Evolutionary conservation across 163 green algal genomes (phyloP).

Genomic region (Chlamydomonas reinhardtii): DNA sequence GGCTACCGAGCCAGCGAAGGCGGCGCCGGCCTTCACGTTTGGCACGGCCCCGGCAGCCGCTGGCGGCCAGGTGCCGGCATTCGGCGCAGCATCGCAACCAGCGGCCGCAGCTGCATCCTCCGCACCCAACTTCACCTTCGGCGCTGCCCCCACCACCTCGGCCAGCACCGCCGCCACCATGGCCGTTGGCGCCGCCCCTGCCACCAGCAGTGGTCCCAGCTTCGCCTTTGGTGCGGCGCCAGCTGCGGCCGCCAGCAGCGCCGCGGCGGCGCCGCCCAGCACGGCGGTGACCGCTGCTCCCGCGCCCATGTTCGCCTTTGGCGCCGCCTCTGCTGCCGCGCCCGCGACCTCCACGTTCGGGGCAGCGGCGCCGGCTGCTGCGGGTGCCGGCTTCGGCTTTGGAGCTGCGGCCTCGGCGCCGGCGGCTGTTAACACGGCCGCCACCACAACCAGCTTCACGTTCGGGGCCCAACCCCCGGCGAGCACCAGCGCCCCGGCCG

Average conservation of each 20-base stretch:
- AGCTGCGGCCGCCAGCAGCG: background rate
- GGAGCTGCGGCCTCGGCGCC: background rate
- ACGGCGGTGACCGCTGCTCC: background rate
- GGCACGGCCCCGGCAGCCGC: background rate
- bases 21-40: background rate
- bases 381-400: background rate
- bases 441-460: background rate
- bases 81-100: background rate
- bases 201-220: background rate
- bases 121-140: background rate
- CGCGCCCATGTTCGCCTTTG: background rate
- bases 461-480: background rate
- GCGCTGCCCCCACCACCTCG: background rate
- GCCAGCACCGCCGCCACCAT: background rate
- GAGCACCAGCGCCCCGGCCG: no score
- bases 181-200: background rate
- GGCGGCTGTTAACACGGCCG: background rate
- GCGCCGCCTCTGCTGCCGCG: background rate
- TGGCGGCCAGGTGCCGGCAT: background rate
- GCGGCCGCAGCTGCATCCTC: background rate
- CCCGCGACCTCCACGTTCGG: constrained; percentile 12
- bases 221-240: constrained; percentile 7
- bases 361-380: background rate
- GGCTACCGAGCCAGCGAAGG: background rate
- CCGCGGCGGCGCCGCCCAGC: no score